These are phyloP conservation scores for Beauveria australis DNA, from an alignment of 2,329 filamentous ascomycete species.

Conservation along the genomic window DNA sequence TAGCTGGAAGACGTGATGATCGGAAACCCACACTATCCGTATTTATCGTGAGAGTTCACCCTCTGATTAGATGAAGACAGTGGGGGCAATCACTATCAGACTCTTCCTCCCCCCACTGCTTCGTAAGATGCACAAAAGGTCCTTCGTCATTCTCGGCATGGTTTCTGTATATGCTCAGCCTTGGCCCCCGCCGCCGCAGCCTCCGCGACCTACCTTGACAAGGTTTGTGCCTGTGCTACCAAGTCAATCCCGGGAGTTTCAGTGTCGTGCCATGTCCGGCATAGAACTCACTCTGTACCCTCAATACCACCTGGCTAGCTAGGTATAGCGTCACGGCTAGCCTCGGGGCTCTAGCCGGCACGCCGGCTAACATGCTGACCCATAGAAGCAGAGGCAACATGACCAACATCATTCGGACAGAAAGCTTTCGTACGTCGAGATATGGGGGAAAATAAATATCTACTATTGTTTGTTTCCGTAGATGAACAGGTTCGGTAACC, in stretches of 20 bases:
- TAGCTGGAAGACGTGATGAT: not conserved
- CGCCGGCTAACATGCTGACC: not conserved
- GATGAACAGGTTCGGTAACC: too few relatives aligned
- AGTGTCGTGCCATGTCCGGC: not conserved
- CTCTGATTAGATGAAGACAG: not conserved
- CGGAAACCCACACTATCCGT: not conserved
- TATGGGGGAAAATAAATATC: too few relatives aligned
- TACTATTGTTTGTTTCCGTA: too few relatives aligned
- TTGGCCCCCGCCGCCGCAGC: not conserved
- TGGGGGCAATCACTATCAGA: not conserved
- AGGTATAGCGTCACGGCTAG: not conserved
- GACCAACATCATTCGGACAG: too few relatives aligned
- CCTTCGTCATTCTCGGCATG: not conserved
- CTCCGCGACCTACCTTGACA: not conserved
- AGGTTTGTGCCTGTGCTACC: not conserved
- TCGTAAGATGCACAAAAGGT: slow-evolving; percentile 1
- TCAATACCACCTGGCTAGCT: slow-evolving; percentile 1
- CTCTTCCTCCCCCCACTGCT: not conserved
- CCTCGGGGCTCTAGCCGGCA: not conserved
- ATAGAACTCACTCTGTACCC: not conserved
- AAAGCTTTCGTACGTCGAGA: too few relatives aligned
- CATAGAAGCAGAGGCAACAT: not conserved
- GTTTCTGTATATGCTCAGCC: not conserved
- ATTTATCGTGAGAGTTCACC: not conserved
- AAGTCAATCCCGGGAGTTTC: not conserved